These are phyloP conservation scores for Kwoniella newhampshirensis DNA, from an alignment of 768 basidiomycete genomes.

Conservation along the genomic window DNA sequence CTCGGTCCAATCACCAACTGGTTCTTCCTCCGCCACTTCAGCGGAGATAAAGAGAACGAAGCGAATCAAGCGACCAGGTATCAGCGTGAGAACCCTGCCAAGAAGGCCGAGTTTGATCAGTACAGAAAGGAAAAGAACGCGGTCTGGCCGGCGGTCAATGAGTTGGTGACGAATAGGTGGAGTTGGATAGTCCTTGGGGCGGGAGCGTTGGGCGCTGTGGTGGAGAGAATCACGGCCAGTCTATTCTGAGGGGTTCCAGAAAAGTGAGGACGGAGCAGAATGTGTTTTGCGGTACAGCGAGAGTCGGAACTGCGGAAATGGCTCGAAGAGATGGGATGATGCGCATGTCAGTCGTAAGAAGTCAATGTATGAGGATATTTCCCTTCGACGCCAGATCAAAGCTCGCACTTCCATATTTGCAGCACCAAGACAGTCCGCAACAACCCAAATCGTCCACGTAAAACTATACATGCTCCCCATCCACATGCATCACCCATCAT, in stretches of 20 bases:
- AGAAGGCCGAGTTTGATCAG: conserved; percentile 22
- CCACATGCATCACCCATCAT: conserved; percentile 2
- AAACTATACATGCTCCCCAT: too few species aligned
- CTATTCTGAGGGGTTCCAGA: too few species aligned
- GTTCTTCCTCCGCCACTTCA: conserved; percentile 33
- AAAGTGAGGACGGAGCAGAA: too few species aligned
- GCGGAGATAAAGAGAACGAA: conserved; percentile 42
- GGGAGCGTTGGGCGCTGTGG: conserved; percentile 20
- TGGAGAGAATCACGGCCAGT: conserved; percentile 14
- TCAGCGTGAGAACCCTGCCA: conserved; percentile 14
- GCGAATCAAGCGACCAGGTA: conserved; percentile 30
- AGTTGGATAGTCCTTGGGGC: conserved; percentile 17
- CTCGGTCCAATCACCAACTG: conserved; percentile 38
- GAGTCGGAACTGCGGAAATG: too few species aligned
- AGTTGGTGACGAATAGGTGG: conserved; percentile 30
- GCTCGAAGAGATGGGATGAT: too few species aligned
- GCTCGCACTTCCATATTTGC: too few species aligned
- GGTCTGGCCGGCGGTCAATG: conserved; percentile 35
- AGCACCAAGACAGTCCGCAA: too few species aligned
- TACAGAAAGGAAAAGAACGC: conserved; percentile 36
- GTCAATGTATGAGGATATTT: too few species aligned
- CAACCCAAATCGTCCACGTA: too few species aligned
- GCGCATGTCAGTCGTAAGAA: too few species aligned
- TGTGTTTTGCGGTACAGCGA: too few species aligned
- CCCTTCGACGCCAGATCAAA: too few species aligned